Percentiles rank a stretch among this genome's conserved stretches.
Conservation (phyloP, 768 basidiomycete species). For the Mycena epipterygia region DNA sequence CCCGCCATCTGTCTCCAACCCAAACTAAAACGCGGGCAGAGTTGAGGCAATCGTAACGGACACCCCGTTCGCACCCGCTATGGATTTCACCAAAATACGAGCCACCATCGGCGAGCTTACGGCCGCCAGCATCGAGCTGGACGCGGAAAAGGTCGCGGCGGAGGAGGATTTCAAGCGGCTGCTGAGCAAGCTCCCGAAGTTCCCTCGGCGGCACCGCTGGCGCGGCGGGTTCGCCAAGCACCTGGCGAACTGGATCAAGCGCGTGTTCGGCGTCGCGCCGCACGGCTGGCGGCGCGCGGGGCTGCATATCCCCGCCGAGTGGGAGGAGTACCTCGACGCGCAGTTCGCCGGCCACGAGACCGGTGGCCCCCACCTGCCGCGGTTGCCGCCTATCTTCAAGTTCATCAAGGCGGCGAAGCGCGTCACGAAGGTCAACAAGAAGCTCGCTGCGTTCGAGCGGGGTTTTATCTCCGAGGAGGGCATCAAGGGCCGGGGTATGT, state of each 20-base stretch:
- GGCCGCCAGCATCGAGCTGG: slow-evolving; percentile 65
- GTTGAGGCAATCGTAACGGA: slow-evolving; percentile 40
- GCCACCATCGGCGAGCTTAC: slow-evolving; percentile 62
- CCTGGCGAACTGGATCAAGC: slow-evolving; percentile 52
- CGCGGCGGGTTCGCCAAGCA: slow-evolving; percentile 39
- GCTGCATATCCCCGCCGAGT: slow-evolving; percentile 41
- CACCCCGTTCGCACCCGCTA: slow-evolving; percentile 38
- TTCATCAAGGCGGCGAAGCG: slow-evolving; percentile 73
- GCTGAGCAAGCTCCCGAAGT: slow-evolving; percentile 53
- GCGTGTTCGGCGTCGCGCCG: slow-evolving; percentile 54
- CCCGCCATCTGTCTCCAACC: no score
- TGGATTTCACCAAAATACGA: slow-evolving; percentile 60
- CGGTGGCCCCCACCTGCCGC: slow-evolving; percentile 26
- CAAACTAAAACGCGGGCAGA: slow-evolving; percentile 36
- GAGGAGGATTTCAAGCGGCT: slow-evolving; percentile 65
- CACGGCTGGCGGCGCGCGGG: slow-evolving; percentile 37
- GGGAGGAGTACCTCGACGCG: slow-evolving; percentile 50
- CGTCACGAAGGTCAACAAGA: slow-evolving; percentile 73
- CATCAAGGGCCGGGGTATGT: slow-evolving; percentile 68
- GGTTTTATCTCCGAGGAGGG: slow-evolving; percentile 87
- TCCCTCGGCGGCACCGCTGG: slow-evolving; percentile 41
- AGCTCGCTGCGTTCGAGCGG: slow-evolving; percentile 77
- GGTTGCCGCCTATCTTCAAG: slow-evolving; percentile 50
- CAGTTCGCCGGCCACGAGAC: slow-evolving; percentile 19
- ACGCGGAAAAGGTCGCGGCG: slow-evolving; percentile 69